A percentile compares a stretch with the other conserved stretches of the same genome.
Evolutionary conservation across 202 grass and related monocot genomes (phyloP).

Genomic region (Brachypodium distachyon): DNA sequence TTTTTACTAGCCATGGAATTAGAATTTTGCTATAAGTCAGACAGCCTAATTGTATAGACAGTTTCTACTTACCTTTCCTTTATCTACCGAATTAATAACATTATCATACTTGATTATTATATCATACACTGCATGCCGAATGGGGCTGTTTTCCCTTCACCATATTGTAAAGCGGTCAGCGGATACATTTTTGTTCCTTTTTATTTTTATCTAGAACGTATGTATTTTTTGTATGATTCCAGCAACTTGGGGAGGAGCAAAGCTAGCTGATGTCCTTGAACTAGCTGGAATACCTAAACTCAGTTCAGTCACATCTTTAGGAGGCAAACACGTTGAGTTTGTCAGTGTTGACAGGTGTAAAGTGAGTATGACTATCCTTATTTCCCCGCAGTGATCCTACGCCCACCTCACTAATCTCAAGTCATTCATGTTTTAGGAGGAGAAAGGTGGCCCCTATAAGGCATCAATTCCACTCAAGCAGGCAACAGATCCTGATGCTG

Average conservation of each 20-base stretch:
- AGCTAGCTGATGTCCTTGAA: conserved; percentile 80
- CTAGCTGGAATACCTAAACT: conserved; percentile 70
- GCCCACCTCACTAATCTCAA: not conserved
- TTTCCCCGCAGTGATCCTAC: not conserved
- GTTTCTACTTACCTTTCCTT: not conserved
- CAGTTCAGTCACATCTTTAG: conserved; percentile 58
- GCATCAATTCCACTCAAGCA: conserved; percentile 89
- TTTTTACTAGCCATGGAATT: not conserved
- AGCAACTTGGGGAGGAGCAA: conserved; percentile 98
- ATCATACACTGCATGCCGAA: not conserved
- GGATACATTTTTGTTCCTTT: not conserved
- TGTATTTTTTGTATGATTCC: conserved; percentile 25
- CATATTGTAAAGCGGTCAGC: not conserved
- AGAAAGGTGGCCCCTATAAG: conserved; percentile 94
- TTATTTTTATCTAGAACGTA: not conserved
- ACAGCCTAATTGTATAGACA: not conserved
- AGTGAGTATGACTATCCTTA: conserved; percentile 50
- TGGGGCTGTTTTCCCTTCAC: not conserved
- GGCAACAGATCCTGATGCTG: conserved; percentile 86
- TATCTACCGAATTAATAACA: not conserved
- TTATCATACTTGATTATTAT: not conserved
- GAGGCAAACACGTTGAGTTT: conserved; percentile 96
- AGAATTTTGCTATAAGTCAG: not conserved
- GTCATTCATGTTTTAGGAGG: conserved; percentile 52
- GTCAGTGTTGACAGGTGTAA: conserved; percentile 95